These are phyloP conservation scores for Cylindrotheca fusiformis DNA, from an alignment of 108 stramenopile species.

Conservation along the genomic window DNA sequence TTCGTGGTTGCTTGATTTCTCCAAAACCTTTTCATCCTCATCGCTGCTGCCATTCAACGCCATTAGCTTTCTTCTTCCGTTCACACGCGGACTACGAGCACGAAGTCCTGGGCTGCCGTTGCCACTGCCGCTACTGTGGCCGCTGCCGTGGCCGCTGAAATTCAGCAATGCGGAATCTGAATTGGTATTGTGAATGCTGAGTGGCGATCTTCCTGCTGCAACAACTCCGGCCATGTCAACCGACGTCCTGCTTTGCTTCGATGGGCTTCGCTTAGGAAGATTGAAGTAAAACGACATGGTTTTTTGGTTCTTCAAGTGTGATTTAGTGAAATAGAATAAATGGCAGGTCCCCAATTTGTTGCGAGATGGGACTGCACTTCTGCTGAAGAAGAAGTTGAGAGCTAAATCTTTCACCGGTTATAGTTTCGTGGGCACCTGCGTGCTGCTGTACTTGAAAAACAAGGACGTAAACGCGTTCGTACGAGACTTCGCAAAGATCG, in stretches of 20 bases:
- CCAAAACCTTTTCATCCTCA: too few species aligned
- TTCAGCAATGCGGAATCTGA: too few species aligned
- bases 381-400: too few species aligned
- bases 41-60: not conserved
- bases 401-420: too few species aligned
- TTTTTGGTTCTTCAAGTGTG: too few species aligned
- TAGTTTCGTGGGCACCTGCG: too few species aligned
- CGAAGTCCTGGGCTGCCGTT: not conserved
- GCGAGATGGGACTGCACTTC: too few species aligned
- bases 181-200: not conserved
- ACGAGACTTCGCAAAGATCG: too few species aligned
- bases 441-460: too few species aligned
- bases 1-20: not conserved
- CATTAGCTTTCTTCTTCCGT: not conserved
- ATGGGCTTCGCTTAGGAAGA: not conserved
- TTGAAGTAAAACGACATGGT: constrained; percentile 1
- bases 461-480: too few species aligned
- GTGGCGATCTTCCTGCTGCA: not conserved
- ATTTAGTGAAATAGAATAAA: too few species aligned
- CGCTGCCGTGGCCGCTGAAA: not conserved
- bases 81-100: not conserved
- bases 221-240: not conserved
- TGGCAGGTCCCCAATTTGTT: too few species aligned
- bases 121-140: not conserved
- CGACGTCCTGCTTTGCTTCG: not conserved